These are phyloP conservation scores for Debaryomyces robertsiae DNA, from an alignment of 1,139 yeast genomes.

Conservation along the genomic window DNA sequence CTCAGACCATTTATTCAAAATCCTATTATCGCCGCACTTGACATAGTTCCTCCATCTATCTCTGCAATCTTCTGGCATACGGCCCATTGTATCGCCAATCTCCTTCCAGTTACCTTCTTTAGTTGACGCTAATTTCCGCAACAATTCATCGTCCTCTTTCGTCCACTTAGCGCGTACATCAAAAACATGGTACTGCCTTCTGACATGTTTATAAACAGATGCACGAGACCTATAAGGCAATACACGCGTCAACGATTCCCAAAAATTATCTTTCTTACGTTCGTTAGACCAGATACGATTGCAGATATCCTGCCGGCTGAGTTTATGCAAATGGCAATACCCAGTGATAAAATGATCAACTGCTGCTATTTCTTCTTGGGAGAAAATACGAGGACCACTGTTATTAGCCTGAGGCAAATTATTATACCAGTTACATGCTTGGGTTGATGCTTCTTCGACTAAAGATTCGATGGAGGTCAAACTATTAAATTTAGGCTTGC, in stretches of 20 bases:
- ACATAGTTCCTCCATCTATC: conserved; percentile 96
- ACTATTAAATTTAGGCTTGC: conserved; percentile 29
- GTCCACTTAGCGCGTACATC: conserved; percentile 90
- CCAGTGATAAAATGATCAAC: conserved; percentile 72
- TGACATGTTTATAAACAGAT: conserved; percentile 86
- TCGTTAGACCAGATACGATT: conserved; percentile 86
- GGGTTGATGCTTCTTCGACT: conserved; percentile 39
- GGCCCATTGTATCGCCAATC: conserved; percentile 73
- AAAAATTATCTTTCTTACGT: conserved; percentile 81
- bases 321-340: conserved; percentile 61
- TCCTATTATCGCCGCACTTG: conserved; percentile 79
- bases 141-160: conserved; percentile 68
- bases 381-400: conserved; percentile 51
- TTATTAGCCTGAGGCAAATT: conserved; percentile 28
- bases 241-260: conserved; percentile 80
- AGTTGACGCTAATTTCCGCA: conserved; percentile 63
- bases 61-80: conserved; percentile 98
- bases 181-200: conserved; percentile 86
- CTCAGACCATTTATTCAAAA: conserved; percentile 74
- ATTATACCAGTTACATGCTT: conserved; percentile 43
- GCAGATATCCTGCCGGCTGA: conserved; percentile 70
- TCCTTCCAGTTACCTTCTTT: conserved; percentile 84
- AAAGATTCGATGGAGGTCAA: conserved; percentile 35
- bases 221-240: conserved; percentile 85
- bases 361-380: conserved; percentile 65